These are phyloP conservation scores for Schizochytrium sp. DNA, from an alignment of 108 stramenopile species.

Conservation along the genomic window DNA sequence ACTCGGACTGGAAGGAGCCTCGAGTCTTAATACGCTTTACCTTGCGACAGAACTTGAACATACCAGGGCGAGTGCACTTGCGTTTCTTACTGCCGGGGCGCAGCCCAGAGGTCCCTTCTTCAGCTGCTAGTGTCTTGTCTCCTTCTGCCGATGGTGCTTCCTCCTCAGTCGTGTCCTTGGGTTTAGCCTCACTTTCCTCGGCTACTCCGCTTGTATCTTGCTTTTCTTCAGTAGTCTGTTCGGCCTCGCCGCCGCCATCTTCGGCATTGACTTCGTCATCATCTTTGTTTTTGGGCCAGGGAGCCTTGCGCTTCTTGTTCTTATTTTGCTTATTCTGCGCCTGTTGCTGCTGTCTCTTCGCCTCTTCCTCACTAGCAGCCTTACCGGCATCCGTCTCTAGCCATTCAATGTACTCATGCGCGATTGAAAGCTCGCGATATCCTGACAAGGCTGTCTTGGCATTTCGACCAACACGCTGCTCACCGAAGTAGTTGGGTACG, in stretches of 20 bases:
- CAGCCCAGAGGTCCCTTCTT: too few relatives aligned
- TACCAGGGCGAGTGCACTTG: neutral
- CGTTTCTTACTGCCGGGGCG: conserved; percentile 39
- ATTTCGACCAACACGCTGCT: conserved; percentile 25
- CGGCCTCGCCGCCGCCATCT: neutral
- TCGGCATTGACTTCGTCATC: neutral
- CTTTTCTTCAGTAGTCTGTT: neutral
- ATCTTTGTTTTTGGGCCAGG: neutral
- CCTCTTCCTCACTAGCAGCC: neutral
- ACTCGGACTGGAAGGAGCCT: neutral
- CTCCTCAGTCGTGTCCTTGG: neutral
- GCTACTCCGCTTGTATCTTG: neutral
- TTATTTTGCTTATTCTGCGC: neutral
- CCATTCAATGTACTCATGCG: neutral
- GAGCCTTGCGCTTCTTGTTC: neutral
- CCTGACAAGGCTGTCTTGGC: conserved; percentile 8
- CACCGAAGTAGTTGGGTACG: conserved; percentile 45
- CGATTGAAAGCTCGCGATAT: conserved; percentile 38
- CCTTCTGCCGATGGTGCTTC: neutral
- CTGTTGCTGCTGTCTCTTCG: neutral
- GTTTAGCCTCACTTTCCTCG: neutral
- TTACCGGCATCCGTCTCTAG: neutral
- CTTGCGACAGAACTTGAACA: neutral
- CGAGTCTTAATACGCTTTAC: neutral
- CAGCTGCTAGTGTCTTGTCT: too few relatives aligned